phyloP scores from a whole-genome alignment of 2,329 filamentous ascomycete species.

The Epicoccum sorghinum region DNA sequence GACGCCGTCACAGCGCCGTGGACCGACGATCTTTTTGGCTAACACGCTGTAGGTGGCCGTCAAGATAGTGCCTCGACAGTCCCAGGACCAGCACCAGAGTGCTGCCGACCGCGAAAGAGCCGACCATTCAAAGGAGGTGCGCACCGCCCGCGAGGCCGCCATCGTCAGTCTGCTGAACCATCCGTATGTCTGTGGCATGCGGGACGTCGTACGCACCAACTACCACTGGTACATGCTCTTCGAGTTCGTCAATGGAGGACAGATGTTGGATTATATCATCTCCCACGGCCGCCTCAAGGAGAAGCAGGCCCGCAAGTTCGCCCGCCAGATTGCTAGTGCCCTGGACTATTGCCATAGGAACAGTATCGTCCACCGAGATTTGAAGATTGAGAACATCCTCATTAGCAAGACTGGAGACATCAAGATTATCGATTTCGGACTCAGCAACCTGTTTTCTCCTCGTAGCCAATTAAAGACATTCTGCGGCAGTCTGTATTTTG shows the following conservation, averaged over 20 bases:
- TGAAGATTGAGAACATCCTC: constrained; percentile 99
- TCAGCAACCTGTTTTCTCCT: constrained; percentile 95
- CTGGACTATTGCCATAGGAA: constrained; percentile 98
- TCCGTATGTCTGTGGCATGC: constrained; percentile 93
- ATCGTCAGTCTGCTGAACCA: constrained; percentile 95
- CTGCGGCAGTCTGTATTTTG: constrained; percentile 97
- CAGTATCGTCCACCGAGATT: constrained; percentile 94
- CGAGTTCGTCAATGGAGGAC: constrained; percentile 97
- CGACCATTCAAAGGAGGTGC: constrained; percentile 94
- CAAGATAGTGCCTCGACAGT: constrained; percentile 93
- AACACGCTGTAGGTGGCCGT: constrained; percentile 74
- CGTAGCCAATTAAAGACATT: constrained; percentile 89
- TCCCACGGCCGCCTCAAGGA: constrained; percentile 97
- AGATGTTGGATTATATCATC: constrained; percentile 99
- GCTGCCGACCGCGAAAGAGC: constrained; percentile 81
- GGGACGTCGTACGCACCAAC: constrained; percentile 92
- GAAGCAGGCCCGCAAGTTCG: constrained; percentile 97
- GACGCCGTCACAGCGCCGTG: too few relatives aligned
- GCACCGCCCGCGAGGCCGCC: constrained; percentile 92
- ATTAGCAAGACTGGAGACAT: constrained; percentile 99
- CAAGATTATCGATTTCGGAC: constrained; percentile 98
- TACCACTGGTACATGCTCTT: constrained; percentile 99
- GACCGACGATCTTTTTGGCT: constrained; percentile 1
- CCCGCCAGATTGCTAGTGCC: constrained; percentile 93
- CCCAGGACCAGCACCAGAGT: constrained; percentile 79